Conservation (phyloP, 495 filamentous ascomycete species). For the Apodospora peruviana region DNA sequence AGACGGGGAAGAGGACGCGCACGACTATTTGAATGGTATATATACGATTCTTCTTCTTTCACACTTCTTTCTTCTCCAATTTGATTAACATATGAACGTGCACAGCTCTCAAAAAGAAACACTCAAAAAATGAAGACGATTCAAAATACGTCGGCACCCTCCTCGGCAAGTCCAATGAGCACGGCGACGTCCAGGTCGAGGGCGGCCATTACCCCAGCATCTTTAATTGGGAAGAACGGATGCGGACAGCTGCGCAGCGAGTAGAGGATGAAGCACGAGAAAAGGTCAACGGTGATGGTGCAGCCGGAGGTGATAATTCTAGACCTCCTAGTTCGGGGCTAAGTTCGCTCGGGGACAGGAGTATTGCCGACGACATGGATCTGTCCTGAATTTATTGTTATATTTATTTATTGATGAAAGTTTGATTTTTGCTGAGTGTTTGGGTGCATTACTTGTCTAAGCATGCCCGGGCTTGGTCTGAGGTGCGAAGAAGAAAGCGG, state of each 20-base stretch:
- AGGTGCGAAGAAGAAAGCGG: too few species aligned
- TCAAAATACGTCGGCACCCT: conserved; percentile 74
- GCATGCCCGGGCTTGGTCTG: too few species aligned
- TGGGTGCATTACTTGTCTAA: neutral
- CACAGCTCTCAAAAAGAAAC: conserved; percentile 70
- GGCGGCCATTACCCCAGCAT: conserved; percentile 63
- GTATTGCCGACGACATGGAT: conserved; percentile 38
- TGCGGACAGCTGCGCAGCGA: conserved; percentile 17
- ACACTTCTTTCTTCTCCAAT: neutral
- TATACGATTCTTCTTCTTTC: neutral
- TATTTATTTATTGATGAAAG: neutral
- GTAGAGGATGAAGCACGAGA: conserved; percentile 2
- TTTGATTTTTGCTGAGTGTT: neutral
- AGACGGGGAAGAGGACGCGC: conserved; percentile 46
- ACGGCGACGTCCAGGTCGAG: conserved; percentile 62
- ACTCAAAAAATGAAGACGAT: conserved; percentile 74
- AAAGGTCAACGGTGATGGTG: conserved; percentile 6
- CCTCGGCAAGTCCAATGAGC: conserved; percentile 63
- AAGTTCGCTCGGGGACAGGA: conserved; percentile 45
- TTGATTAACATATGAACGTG: neutral
- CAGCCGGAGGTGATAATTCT: conserved; percentile 25
- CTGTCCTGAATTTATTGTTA: conserved; percentile 14
- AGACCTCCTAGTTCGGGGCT: conserved; percentile 45
- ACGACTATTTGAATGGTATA: conserved; percentile 66
- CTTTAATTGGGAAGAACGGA: conserved; percentile 53